Base-by-base conservation (phyloP, 257 asterid genomes). In the Thymus quinquecostatus region DNA sequence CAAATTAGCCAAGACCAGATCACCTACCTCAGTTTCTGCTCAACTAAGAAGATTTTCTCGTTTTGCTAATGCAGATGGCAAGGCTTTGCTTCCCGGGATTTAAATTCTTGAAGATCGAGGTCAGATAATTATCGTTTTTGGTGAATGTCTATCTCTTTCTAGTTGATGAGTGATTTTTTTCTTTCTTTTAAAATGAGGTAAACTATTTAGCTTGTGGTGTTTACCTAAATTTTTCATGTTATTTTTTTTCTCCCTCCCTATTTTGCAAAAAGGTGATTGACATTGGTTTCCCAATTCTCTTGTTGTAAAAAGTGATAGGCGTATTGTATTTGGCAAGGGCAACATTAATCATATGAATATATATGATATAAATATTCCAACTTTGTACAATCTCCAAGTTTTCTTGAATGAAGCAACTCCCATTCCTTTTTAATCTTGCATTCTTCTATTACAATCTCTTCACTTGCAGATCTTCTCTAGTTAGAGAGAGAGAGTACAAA, bases 51-150 rank as follows among this genome's bases (percentile, higher is more conserved):
- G 21, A 10, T 38, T 34, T 21, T 8, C 13, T 8, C 11, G 44
- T 27, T 27, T 3, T 45, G 28, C 29, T 21, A 38, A 58, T 82
- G 84, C 96, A 94, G 97, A 87, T 94, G 97, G 97, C 97, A 89
- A 69, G 96, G 97, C 66, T 91, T 84, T 82, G 93, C 77, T 62
- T 91, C 97, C 12, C 79, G 87, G 66, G 97, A 94, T 73, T 77
- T 80, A 59, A 91, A 82, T 87, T 78, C 85, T 66, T 91, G 86
- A 86, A 67, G 73, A 50, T 36, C 54, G 85, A 74, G 78, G 74
- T 74, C 69, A 55, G 73, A 76, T 45, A 21, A 41, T 49, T 21
- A 69, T 68, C 3, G 29, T 36, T 60, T 79, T 63, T 70, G 65
- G 75, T 54, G 77, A 58, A 47, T 59, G 30, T 41, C 45, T 59